A percentile compares a stretch with the other conserved stretches of the same genome.
phyloP scores from a whole-genome alignment of 2,329 filamentous ascomycete genomes.

The Phialophora chinensis region DNA sequence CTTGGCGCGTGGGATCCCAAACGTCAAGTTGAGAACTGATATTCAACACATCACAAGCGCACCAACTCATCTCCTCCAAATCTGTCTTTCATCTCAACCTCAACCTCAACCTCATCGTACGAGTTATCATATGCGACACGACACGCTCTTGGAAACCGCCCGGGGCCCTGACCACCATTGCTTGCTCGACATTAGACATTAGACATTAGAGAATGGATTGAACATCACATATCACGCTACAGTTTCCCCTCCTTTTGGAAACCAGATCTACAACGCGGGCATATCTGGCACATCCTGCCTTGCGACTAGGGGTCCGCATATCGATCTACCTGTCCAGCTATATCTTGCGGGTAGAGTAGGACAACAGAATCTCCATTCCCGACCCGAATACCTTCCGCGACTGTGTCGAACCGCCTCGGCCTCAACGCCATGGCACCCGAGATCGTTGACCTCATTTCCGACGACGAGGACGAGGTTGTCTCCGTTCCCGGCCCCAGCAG shows the following conservation, averaged over 20 bases:
- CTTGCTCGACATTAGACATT: background rate
- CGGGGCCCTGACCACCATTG: background rate
- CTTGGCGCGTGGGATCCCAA: background rate
- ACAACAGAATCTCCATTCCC: background rate
- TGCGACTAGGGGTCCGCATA: background rate
- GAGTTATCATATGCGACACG: background rate
- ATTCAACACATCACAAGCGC: background rate
- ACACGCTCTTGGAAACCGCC: background rate
- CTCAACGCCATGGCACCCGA: conserved; percentile 9
- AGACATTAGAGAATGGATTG: background rate
- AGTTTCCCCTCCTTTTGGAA: background rate
- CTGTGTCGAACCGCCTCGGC: background rate
- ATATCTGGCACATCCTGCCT: background rate
- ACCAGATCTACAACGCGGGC: background rate
- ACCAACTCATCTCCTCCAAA: background rate
- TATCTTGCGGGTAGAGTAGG: background rate
- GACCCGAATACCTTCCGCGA: background rate
- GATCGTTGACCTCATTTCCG: conserved; percentile 17
- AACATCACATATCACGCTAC: background rate
- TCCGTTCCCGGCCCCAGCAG: background rate
- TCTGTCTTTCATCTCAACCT: background rate
- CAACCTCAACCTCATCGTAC: background rate
- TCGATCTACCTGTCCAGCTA: background rate
- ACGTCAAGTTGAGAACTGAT: background rate
- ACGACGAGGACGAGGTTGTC: conserved; percentile 13